These are phyloP conservation scores for Candida mattraensis DNA, from an alignment of 805 yeast genomes.

Conservation along the genomic window DNA sequence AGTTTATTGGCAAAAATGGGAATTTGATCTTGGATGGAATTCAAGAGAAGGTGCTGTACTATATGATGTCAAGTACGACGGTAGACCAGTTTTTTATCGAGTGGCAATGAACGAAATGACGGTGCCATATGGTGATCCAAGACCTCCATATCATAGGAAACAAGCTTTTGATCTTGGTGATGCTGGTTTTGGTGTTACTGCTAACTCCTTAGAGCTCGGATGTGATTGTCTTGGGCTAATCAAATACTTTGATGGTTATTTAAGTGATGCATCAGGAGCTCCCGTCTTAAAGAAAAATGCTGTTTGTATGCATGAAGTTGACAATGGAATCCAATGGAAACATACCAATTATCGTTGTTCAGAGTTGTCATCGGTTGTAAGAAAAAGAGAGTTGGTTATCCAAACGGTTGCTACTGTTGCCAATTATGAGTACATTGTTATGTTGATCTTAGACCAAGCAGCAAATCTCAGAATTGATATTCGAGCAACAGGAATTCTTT, in stretches of 20 bases:
- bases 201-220: slow-evolving; percentile 66
- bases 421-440: slow-evolving; percentile 75
- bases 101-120: slow-evolving; percentile 78
- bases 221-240: slow-evolving; percentile 83
- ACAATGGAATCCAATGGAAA: slow-evolving; percentile 71
- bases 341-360: slow-evolving; percentile 82
- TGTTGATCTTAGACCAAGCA: slow-evolving; percentile 70
- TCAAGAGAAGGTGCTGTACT: slow-evolving; percentile 78
- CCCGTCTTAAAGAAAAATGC: slow-evolving; percentile 64
- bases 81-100: slow-evolving; percentile 73
- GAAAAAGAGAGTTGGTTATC: slow-evolving; percentile 74
- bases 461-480: slow-evolving; percentile 76
- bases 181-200: slow-evolving; percentile 75
- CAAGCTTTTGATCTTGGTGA: slow-evolving; percentile 87
- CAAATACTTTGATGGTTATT: slow-evolving; percentile 64
- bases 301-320: slow-evolving; percentile 78
- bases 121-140: slow-evolving; percentile 83
- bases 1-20: slow-evolving; percentile 82
- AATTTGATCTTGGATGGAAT: slow-evolving; percentile 65
- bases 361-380: slow-evolving; percentile 60
- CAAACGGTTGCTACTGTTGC: slow-evolving; percentile 84
- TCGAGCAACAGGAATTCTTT: slow-evolving; percentile 82
- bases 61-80: slow-evolving; percentile 71
- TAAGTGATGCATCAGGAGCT: slow-evolving; percentile 57
- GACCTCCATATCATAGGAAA: slow-evolving; percentile 80